Percentiles rank a stretch among this genome's conserved stretches.
Conservation (phyloP, 1,284 basidiomycete genomes). For the Filobasidium uniguttulatum region DNA sequence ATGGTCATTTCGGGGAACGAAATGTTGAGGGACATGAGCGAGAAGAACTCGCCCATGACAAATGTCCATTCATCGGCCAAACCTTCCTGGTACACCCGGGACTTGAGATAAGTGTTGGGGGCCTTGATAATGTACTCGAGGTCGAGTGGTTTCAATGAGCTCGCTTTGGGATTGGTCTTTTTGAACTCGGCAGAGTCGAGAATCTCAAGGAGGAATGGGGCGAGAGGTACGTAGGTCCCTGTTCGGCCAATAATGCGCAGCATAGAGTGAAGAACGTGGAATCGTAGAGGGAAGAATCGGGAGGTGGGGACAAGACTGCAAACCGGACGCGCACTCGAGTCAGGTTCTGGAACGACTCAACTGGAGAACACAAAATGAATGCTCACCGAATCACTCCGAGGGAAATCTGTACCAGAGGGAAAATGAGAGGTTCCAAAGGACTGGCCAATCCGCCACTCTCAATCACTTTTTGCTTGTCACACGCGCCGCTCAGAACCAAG, state of each 20-base stretch:
- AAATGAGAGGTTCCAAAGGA: conserved; percentile 75
- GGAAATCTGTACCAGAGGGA: conserved; percentile 88
- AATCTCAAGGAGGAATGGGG: conserved; percentile 74
- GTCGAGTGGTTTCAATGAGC: conserved; percentile 81
- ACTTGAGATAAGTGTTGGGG: conserved; percentile 78
- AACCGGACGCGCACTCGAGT: background rate
- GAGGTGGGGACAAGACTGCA: conserved; percentile 65
- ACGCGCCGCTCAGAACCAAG: conserved; percentile 69
- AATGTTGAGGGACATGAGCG: conserved; percentile 53
- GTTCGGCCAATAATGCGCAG: conserved; percentile 62
- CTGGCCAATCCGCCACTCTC: conserved; percentile 49
- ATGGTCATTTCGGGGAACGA: conserved; percentile 87
- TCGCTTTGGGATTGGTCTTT: conserved; percentile 60
- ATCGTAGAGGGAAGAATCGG: conserved; percentile 65
- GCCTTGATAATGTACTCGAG: conserved; percentile 75
- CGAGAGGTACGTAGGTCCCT: conserved; percentile 73
- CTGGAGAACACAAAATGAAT: conserved; percentile 1
- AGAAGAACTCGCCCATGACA: conserved; percentile 63
- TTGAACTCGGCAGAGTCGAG: conserved; percentile 63
- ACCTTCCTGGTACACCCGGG: conserved; percentile 70
- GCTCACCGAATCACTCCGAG: conserved; percentile 78
- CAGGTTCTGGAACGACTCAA: background rate
- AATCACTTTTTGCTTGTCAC: conserved; percentile 46
- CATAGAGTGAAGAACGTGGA: conserved; percentile 60
- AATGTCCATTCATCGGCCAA: conserved; percentile 69